A percentile compares a stretch with the other conserved stretches of the same genome.
These are phyloP conservation scores for Salvia rosmarinus DNA, from an alignment of 257 asterid species.

Conservation along the genomic window DNA sequence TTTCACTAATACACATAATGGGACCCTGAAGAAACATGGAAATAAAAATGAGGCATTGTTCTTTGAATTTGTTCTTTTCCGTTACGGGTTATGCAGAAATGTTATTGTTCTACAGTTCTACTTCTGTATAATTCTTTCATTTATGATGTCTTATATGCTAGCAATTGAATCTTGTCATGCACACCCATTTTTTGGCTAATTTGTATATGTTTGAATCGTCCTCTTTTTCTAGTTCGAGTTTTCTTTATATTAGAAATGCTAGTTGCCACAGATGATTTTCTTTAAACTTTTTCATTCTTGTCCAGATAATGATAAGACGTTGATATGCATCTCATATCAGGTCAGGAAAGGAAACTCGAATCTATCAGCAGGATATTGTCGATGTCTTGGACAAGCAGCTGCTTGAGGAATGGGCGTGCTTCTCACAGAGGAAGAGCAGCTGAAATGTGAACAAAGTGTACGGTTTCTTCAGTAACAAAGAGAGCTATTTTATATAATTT, in stretches of 20 bases:
- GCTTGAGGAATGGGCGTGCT: conserved; percentile 99
- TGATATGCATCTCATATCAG: conserved; percentile 43
- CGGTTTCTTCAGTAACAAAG: conserved; percentile 39
- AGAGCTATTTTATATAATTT: conserved; percentile 17
- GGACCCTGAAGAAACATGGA: conserved; percentile 2
- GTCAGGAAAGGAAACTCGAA: conserved; percentile 86
- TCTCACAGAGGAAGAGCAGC: conserved; percentile 99
- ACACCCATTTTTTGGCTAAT: conserved; percentile 15
- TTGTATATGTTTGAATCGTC: not conserved
- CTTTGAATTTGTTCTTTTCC: conserved; percentile 1
- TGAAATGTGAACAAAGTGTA: conserved; percentile 84
- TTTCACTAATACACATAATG: conserved; percentile 1
- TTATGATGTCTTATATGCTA: conserved; percentile 15
- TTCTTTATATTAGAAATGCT: conserved; percentile 7
- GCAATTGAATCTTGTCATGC: conserved; percentile 13
- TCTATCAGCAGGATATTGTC: conserved; percentile 81
- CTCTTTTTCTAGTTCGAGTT: not conserved
- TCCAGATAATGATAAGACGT: not conserved
- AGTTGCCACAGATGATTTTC: conserved; percentile 15
- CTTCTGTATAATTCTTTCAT: not conserved
- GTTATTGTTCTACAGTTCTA: not conserved
- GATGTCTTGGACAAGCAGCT: conserved; percentile 97
- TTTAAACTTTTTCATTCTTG: not conserved
- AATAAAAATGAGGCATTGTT: conserved; percentile 7
- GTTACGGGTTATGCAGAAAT: not conserved